A percentile compares a stretch with the other conserved stretches of the same genome.
These are phyloP conservation scores for Dentipellis fragilis DNA, from an alignment of 768 basidiomycete species.

Conservation along the genomic window DNA sequence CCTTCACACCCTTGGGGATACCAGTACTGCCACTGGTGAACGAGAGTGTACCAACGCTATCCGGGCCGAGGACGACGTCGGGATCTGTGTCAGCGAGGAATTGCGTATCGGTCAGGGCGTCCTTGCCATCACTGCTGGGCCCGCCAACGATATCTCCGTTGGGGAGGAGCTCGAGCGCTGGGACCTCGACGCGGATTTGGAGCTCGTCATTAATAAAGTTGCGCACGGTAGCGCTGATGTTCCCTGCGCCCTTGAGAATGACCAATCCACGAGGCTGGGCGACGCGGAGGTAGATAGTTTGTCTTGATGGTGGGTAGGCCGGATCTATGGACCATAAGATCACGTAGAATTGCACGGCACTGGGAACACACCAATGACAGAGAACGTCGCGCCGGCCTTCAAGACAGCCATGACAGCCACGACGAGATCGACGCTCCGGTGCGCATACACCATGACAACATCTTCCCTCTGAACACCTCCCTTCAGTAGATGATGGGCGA, in stretches of 20 bases:
- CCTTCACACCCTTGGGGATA: slow-evolving; percentile 95
- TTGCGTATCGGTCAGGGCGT: slow-evolving; percentile 50
- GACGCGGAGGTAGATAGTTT: slow-evolving; percentile 87
- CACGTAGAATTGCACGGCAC: too few species aligned
- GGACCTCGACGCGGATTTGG: slow-evolving; percentile 82
- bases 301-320: slow-evolving; percentile 88
- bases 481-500: slow-evolving; percentile 83
- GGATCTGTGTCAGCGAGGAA: slow-evolving; percentile 63
- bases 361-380: slow-evolving; percentile 73
- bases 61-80: slow-evolving; percentile 82
- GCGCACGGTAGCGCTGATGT: slow-evolving; percentile 68
- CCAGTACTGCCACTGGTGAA: slow-evolving; percentile 98
- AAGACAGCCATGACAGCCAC: slow-evolving; percentile 95
- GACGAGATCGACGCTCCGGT: slow-evolving; percentile 91
- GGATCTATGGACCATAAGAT: slow-evolving; percentile 50
- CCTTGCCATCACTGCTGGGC: slow-evolving; percentile 27
- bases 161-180: slow-evolving; percentile 68
- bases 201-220: slow-evolving; percentile 73
- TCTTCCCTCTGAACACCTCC: slow-evolving; percentile 87
- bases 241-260: slow-evolving; percentile 84
- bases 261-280: slow-evolving; percentile 87
- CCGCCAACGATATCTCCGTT: slow-evolving; percentile 65
- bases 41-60: slow-evolving; percentile 86
- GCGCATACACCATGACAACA: slow-evolving; percentile 96
- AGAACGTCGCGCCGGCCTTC: slow-evolving; percentile 94